phyloP scores from a whole-genome alignment of 148 eudicot genomes.

The Simmondsia chinensis region DNA sequence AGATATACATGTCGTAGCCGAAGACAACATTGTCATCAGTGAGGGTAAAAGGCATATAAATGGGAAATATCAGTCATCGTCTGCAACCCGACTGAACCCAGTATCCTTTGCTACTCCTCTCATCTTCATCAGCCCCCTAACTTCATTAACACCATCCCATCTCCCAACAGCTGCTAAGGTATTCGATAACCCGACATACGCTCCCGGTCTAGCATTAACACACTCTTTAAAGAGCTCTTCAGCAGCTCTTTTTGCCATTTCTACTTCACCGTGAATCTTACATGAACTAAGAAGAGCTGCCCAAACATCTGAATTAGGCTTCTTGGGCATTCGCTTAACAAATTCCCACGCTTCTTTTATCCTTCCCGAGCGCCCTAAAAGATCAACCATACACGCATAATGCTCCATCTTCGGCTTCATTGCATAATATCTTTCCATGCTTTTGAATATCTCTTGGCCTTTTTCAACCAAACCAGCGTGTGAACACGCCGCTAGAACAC shows the following conservation, averaged over 20 bases:
- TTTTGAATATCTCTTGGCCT: slow-evolving; percentile 59
- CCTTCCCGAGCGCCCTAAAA: slow-evolving; percentile 72
- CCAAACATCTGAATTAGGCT: slow-evolving; percentile 88
- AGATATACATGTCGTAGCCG: too few species aligned
- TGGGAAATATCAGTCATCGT: slow-evolving; percentile 24
- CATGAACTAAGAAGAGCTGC: slow-evolving; percentile 80
- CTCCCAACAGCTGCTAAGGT: slow-evolving; percentile 73
- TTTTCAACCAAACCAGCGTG: slow-evolving; percentile 63
- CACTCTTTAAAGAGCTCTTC: slow-evolving; percentile 51
- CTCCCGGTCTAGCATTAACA: slow-evolving; percentile 53
- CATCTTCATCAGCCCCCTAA: slow-evolving; percentile 76
- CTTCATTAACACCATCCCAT: slow-evolving; percentile 70
- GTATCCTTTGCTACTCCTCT: slow-evolving; percentile 62
- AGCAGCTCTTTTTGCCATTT: slow-evolving; percentile 67
- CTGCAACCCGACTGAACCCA: slow-evolving; percentile 74
- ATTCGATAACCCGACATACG: slow-evolving; percentile 75
- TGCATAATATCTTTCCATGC: slow-evolving; percentile 59
- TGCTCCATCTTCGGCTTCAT: slow-evolving; percentile 90
- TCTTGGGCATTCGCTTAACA: slow-evolving; percentile 60
- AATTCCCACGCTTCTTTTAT: slow-evolving; percentile 57
- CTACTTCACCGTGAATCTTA: slow-evolving; percentile 66
- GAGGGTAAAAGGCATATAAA: too few species aligned
- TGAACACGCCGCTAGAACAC: slow-evolving; percentile 81
- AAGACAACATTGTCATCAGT: too few species aligned
- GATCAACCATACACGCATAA: slow-evolving; percentile 91